Base-by-base conservation (phyloP, 192 early-diverging fungal species). In the Coemansia sp. region DNA sequence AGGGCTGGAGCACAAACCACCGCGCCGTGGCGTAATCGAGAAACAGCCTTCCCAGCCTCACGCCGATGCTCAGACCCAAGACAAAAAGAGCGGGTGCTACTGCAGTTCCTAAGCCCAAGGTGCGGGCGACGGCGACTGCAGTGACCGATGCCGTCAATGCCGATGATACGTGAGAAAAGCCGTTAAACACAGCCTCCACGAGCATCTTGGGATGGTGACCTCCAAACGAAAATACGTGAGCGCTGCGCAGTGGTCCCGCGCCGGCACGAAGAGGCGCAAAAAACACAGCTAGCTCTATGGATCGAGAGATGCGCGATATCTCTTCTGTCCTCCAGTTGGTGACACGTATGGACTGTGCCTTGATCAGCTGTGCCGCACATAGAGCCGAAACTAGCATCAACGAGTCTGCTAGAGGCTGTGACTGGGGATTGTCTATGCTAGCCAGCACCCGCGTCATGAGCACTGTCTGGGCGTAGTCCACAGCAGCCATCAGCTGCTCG, bases 1-100 rank as follows among this genome's bases (percentile, higher is more conserved):
- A 61, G 6, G 59, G 29, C 32, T 61, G 59, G 37, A 61, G 33
- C 25, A 47, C 44, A 40, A 49, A 38, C 28, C 44, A 53, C 3
- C 51, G 27, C 9, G 50, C 41, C 14, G 58, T 60, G 4, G 26
- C 20, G 22, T 51, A 61, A 20, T 61, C 59, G 4, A 61, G 37
- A 1, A 30, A 5, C 3, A 53, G 23, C 3, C 46, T 28, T 3
- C 9, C n/a, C 4, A 49, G 18, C 3, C 47, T 33, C 7, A 34
- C 22, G 9, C 20, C 6, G 9, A 30, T 9, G 28, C 15, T 30
- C 2, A 27, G 15, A 15, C 9, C 10, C 7, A 46, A 17, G 3
- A 46, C 44, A 4, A 30, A n/a, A 19, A 46, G 28, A 2, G 17
- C 28, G 1, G 44, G 28, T 15, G 27, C 44, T 3, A 27, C 44